Evolutionary conservation across 1,284 basidiomycete genomes (phyloP), one percentile per base, ranked within the genome.

Genomic region (Moesziomyces aphidis): DNA sequence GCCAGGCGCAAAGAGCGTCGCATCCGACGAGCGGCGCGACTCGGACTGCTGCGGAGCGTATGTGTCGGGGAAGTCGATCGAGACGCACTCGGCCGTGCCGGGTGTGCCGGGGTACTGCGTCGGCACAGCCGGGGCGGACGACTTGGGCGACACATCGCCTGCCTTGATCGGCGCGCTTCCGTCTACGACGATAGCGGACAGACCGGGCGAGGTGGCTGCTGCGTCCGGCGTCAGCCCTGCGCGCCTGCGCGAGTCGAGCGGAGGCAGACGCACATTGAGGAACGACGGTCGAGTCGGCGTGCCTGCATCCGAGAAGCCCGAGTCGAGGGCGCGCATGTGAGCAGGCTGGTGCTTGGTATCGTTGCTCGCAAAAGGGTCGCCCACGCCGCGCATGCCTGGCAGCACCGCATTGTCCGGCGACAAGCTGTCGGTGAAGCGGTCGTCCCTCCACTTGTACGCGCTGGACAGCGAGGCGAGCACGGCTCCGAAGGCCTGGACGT

Each of bases 381-480:
- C 55, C 34, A 46, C 47, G 15, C 54, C 48, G 36, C 71, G 64
- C 58, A 73, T 58, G 34, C 65, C 65, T 2, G 71, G 71, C 13
- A 68, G 57, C 13, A 73, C 65, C 1, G 65, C 71, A 36, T 73
- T 73, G 65, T 73, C 71, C 42, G 71, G 57, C 15, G 57, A 65
- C 21, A 73, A 58, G 22, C 59, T 55, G 28, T 68, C 50, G 50
- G 68, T 70, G 56, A 75, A 77, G 26, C 72, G 60, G 42, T 77
- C 72, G 34, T 77, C 75, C 53, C 75, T 61, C 75, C 75, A 77
- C 55, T 55, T 65, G 53, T 73, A 65, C 23, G 68, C 59, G 26
- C 56, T 61, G 8, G 71, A 70, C 42, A 73, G 39, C 21, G 60
- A 68, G 5, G 75, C 75, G 9, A 77, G 61, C 11, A 73, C 67